These are phyloP conservation scores for Eucalyptus caleyi DNA, from an alignment of 345 rosid species.

Conservation along the genomic window DNA sequence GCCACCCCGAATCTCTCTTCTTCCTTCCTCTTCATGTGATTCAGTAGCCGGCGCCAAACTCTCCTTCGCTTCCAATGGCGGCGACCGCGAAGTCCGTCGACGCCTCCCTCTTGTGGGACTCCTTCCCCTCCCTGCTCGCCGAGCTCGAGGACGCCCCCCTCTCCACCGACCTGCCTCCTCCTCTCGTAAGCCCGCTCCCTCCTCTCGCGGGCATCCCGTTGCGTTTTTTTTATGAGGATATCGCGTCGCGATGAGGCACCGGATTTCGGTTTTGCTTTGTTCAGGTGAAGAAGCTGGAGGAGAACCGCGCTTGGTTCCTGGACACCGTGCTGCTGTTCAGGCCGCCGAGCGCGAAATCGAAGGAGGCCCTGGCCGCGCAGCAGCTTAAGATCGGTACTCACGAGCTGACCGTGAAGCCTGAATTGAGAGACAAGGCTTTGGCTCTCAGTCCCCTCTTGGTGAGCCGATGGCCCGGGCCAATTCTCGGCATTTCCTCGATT, in stretches of 20 bases:
- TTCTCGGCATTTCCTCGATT: background rate
- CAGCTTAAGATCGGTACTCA: constrained; percentile 45
- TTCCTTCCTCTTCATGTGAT: background rate
- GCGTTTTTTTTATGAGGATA: background rate
- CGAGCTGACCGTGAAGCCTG: constrained; percentile 41
- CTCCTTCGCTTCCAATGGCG: constrained; percentile 31
- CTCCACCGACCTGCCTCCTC: constrained; percentile 42
- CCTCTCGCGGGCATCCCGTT: background rate
- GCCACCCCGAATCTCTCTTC: background rate
- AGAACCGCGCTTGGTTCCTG: constrained; percentile 61
- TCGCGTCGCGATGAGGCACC: background rate
- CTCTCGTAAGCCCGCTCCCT: constrained; percentile 15
- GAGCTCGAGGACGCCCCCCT: constrained; percentile 55
- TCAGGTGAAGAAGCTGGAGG: constrained; percentile 68
- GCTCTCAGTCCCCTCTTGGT: constrained; percentile 60
- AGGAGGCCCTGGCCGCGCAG: constrained; percentile 58
- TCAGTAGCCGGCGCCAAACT: background rate
- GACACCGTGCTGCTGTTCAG: constrained; percentile 42
- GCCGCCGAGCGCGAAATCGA: constrained; percentile 53
- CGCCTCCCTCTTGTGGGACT: constrained; percentile 72
- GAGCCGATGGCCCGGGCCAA: background rate
- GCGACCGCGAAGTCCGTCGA: constrained; percentile 44
- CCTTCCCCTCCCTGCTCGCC: constrained; percentile 52
- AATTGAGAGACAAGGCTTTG: constrained; percentile 56
- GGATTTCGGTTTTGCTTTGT: background rate